phyloP scores from a whole-genome alignment of 345 rosid genomes.

The Ricinus communis region DNA sequence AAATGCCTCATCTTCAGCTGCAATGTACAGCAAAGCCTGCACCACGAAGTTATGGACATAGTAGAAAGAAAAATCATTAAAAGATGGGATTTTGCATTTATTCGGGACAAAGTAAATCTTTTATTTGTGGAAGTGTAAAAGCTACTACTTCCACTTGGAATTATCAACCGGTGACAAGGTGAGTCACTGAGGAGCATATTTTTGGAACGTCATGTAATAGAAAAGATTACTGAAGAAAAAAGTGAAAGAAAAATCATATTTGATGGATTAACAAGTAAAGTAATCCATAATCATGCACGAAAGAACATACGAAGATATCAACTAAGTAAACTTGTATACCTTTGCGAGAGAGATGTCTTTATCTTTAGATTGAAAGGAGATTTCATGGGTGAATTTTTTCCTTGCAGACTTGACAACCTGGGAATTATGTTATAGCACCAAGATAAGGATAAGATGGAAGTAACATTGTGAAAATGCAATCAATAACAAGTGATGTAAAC shows the following conservation, averaged over 20 bases:
- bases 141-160: background rate
- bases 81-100: background rate
- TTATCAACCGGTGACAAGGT: background rate
- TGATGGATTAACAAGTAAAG: too few relatives aligned
- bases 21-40: slow-evolving; percentile 74
- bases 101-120: background rate
- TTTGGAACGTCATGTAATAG: background rate
- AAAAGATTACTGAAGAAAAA: background rate
- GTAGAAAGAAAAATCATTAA: slow-evolving; percentile 11
- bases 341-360: slow-evolving; percentile 74
- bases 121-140: background rate
- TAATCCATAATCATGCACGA: too few relatives aligned
- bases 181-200: background rate
- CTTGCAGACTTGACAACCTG: slow-evolving; percentile 70
- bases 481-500: too few relatives aligned
- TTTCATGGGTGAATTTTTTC: slow-evolving; percentile 62
- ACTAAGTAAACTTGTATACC: slow-evolving; percentile 34
- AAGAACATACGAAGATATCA: background rate
- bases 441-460: background rate
- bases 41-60: slow-evolving; percentile 25
- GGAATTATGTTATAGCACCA: slow-evolving; percentile 20
- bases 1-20: slow-evolving; percentile 91
- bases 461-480: too few relatives aligned
- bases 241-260: background rate
- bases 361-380: slow-evolving; percentile 74